Evolutionary conservation across 169 alveolate species (phyloP), one percentile per base, ranked within the genome.

Genomic region (Plasmodium chabaudi): DNA sequence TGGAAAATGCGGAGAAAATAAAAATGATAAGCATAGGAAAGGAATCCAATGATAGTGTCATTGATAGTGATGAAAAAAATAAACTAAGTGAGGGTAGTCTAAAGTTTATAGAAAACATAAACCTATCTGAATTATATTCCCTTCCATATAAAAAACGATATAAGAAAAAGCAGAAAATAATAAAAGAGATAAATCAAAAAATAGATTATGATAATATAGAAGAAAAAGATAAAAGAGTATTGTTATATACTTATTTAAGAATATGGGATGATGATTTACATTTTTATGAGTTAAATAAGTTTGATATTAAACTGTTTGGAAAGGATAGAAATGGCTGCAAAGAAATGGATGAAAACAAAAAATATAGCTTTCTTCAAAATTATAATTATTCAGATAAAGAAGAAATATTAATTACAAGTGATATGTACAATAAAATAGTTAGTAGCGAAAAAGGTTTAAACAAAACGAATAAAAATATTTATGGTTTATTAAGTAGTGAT

Each of bases 221-320:
- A 13, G 84, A 49, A 9, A 23, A 51, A 1, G 47, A 51, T 39
- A 15, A 47, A 17, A 13, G 27, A 9, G 46, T 10, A 21, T 25
- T 82, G 15, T 53, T 82, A 9, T 82, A 55, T 65, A 59, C 49
- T n/a, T 82, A 55, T 46, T 67, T 82, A 59, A 67, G 56, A 7
- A 47, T 82, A 55, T 82, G 90, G 90, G 84, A 67, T 17, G 63
- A 65, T 5, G 90, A 82, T 44, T 44, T 82, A 46, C 90, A 82
- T 27, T 82, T 70, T 34, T 82, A 82, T 60, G 90, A 82, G 47
- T 19, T 82, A 60, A 82, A 82, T 9, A 82, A 67, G 25, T 53
- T 82, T 2, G 72, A 82, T n/a, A 42, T 65, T 2, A 57, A 60
- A 46, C 6, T 17, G 46, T 55, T 82, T 7, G 21, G 1, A 9